A percentile compares a stretch with the other conserved stretches of the same genome.
Conservation (phyloP, 306 rosid genomes). For the Alnus glutinosa region DNA sequence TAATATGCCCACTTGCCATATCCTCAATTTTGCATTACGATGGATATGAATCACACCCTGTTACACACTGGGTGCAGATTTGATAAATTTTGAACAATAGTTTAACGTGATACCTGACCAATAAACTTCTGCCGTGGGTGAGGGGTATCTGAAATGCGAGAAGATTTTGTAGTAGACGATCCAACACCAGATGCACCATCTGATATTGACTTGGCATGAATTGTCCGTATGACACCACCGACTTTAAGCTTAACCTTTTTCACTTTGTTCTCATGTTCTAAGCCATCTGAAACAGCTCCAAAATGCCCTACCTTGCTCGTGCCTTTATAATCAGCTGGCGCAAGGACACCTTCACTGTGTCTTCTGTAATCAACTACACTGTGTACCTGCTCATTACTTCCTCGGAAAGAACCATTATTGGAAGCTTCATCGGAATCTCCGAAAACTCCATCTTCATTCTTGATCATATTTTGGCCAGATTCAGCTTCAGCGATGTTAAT, state of each 20-base stretch:
- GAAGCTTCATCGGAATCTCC: constrained; percentile 48
- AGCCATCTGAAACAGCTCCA: constrained; percentile 30
- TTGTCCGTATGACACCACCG: constrained; percentile 42
- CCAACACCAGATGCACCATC: constrained; percentile 17
- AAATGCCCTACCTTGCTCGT: not conserved
- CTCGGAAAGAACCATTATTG: constrained; percentile 28
- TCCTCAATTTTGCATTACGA: not conserved
- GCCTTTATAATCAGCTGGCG: constrained; percentile 35
- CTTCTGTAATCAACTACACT: constrained; percentile 24
- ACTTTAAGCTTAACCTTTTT: constrained; percentile 48
- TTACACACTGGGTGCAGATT: not conserved
- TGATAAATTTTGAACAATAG: not conserved
- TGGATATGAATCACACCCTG: not conserved
- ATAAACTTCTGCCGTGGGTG: constrained; percentile 16
- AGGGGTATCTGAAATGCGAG: constrained; percentile 3
- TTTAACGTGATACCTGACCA: constrained; percentile 28
- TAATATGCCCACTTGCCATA: not conserved
- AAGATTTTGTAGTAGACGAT: constrained; percentile 11
- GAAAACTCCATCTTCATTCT: constrained; percentile 31
- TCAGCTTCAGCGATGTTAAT: constrained; percentile 12
- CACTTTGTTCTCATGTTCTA: constrained; percentile 30
- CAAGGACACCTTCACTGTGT: constrained; percentile 34
- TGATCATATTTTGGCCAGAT: constrained; percentile 25
- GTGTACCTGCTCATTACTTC: constrained; percentile 35
- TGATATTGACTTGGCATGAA: constrained; percentile 24